Base-by-base conservation (phyloP, 352 stramenopile species). In the Pythium apleroticum region DNA sequence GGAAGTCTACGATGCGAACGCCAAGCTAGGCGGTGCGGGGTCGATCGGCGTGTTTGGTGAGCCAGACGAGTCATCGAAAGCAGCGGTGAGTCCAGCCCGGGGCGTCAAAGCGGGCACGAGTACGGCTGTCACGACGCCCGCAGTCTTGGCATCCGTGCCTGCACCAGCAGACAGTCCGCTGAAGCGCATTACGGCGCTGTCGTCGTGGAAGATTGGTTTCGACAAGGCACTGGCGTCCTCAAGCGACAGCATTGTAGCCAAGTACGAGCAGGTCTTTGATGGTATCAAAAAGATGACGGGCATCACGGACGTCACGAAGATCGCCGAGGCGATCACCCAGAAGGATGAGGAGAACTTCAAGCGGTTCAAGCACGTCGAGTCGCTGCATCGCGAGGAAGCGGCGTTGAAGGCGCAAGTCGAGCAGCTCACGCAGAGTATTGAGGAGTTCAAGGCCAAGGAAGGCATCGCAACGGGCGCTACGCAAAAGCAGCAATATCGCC, bases 341-440 rank as follows among this genome's bases (percentile, higher is more conserved):
- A 85, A 84, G 17, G 84, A 93, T 57, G 84, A 88, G 52, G 79
- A 80, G 43, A 93, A 93, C 54, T 93, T 93, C 52, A 86, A 91
- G 68, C 83, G 80, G 24, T 93, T 93, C 63, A 86, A 89, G 63
- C 81, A 78, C 33, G 82, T 90, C 12, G 84, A 93, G 50, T 79
- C 82, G 45, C 57, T 93, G 9, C 78, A 87, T 45, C 72, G 75
- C 9, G 84, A 93, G 43, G 76, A 90, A 52, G 77, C 77, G 0
- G 60, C 67, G 12, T 52, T 91, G 11, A 79, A 84, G 37, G 64
- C 63, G 0, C 75, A 91, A 60, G 65, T 87, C 8, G 80, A 86
- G 17, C 55, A 68, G 31, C 77, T 89, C 37, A 74, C 69, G 0
- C 28, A 66, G 4, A 72, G 77, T n/a, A 78, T 89, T 19, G 80